Base-by-base conservation (phyloP, 306 rosid genomes). In the Dalbergia cochinchinensis region DNA sequence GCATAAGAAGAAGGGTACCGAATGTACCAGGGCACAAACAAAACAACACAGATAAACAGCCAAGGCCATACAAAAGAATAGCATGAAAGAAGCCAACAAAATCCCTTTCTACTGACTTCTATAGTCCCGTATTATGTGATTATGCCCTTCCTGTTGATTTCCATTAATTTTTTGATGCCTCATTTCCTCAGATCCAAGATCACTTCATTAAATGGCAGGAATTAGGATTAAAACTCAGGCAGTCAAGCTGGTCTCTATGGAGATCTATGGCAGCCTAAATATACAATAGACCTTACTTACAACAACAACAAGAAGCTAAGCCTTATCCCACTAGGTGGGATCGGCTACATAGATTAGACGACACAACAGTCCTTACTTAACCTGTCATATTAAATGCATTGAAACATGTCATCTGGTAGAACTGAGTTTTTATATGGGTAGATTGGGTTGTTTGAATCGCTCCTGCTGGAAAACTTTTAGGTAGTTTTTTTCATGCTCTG, bases 181-280 rank as follows among this genome's bases (percentile, higher is more conserved):
- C 73, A 41, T n/a, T 73, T 55, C 26, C 67, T 11, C 35, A 58
- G 58, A 48, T 59, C 59, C 57, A 73, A 58, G 78, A 58, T 73
- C 42, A 35, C 50, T 53, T 10, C 2, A 7, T 48, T 54, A 16
- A 54, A 55, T 13, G 39, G 61, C 15, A 50, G 45, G 37, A 53
- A 53, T 35, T 34, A 53, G 26, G 50, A 53, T 34, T 11, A 37
- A 22, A 11, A 55, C 53, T 7, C 41, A 71, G 48, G 45, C 76
- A 34, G 33, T 39, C 19, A 47, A 65, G 15, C 10, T 51, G 26
- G 57, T 67, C 44, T 11, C 39, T 18, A 7, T 20, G 59, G 58
- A 22, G 7, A 11, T 13, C 14, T 4, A 47, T 2, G 16, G 16
- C 58, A 1, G 11, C 73, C 73, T 6, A 15, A 68, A 12, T 68